Evolutionary conservation across 2,329 filamentous ascomycete species (phyloP).

Genomic region (Acephala macrosclerotiorum): DNA sequence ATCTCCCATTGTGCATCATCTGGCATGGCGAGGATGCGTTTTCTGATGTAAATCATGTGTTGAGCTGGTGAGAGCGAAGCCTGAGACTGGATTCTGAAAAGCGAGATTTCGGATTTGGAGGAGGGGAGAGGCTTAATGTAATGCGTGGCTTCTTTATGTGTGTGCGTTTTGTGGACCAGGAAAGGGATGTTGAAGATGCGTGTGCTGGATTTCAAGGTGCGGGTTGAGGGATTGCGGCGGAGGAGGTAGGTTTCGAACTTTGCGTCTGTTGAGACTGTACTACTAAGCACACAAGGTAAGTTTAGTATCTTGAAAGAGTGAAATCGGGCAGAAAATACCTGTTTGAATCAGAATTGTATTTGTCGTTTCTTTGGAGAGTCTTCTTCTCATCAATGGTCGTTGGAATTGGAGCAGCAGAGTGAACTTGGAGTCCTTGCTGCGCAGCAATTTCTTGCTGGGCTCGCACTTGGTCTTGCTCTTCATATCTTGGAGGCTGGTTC

Average conservation of each 20-base stretch:
- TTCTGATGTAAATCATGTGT: slow-evolving; percentile 3
- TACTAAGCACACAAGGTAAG: not conserved
- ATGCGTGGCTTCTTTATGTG: slow-evolving; percentile 18
- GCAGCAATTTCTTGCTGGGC: no score
- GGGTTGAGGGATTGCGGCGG: slow-evolving; percentile 21
- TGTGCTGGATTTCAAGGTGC: slow-evolving; percentile 15
- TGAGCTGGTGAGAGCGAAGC: not conserved
- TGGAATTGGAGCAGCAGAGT: not conserved
- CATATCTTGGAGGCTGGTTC: not conserved
- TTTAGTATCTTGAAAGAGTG: not conserved
- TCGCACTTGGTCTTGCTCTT: no score
- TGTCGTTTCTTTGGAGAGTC: not conserved
- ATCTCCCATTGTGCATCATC: slow-evolving; percentile 31
- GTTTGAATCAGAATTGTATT: not conserved
- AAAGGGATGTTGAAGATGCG: slow-evolving; percentile 22
- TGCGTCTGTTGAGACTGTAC: not conserved
- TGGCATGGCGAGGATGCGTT: slow-evolving; percentile 17
- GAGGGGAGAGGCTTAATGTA: slow-evolving; percentile 27
- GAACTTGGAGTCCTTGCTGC: slow-evolving; percentile 4
- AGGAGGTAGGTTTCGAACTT: slow-evolving; percentile 28
- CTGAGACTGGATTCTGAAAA: slow-evolving; percentile 2
- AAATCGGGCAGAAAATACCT: not conserved
- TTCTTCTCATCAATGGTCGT: not conserved
- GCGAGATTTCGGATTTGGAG: slow-evolving; percentile 17
- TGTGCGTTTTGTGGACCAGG: slow-evolving; percentile 12